Conservation (phyloP, 1,284 basidiomycete genomes). For the Farysia itapuensis region DNA sequence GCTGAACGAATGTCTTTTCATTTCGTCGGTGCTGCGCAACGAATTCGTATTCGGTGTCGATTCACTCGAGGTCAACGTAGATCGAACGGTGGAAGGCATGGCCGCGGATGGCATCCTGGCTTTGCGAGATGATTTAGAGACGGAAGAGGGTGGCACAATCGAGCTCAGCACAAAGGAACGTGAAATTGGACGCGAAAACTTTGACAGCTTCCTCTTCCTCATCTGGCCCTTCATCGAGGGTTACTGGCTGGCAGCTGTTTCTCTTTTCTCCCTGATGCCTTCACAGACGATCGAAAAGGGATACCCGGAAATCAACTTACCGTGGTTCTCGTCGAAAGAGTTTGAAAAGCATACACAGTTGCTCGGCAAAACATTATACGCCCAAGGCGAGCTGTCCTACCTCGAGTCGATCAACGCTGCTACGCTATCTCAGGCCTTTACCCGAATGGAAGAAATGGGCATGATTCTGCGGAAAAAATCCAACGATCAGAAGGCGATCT, state of each 20-base stretch:
- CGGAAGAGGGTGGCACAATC: conserved; percentile 29
- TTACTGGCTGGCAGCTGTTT: conserved; percentile 60
- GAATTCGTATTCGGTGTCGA: conserved; percentile 60
- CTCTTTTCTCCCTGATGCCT: conserved; percentile 56
- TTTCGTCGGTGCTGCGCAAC: conserved; percentile 58
- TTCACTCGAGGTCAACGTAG: conserved; percentile 55
- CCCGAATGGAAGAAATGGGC: conserved; percentile 48
- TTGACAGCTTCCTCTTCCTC: conserved; percentile 53
- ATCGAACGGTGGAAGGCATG: conserved; percentile 43
- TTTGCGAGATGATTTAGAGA: conserved; percentile 16
- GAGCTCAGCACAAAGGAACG: conserved; percentile 46
- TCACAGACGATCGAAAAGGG: conserved; percentile 9
- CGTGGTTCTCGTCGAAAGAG: conserved; percentile 58
- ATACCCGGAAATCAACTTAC: conserved; percentile 29
- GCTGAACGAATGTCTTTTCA: conserved; percentile 50
- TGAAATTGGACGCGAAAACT: conserved; percentile 55
- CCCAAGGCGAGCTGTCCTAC: conserved; percentile 59
- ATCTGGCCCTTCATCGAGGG: conserved; percentile 56
- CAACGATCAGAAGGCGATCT: conserved; percentile 50
- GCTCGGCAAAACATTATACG: conserved; percentile 60
- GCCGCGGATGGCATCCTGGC: conserved; percentile 25
- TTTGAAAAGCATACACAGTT: conserved; percentile 59
- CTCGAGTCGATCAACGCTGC: conserved; percentile 56
- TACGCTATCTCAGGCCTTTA: conserved; percentile 48
- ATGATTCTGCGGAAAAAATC: conserved; percentile 45